These are phyloP conservation scores for Iberis pinnata DNA, from an alignment of 345 rosid species.

Conservation along the genomic window DNA sequence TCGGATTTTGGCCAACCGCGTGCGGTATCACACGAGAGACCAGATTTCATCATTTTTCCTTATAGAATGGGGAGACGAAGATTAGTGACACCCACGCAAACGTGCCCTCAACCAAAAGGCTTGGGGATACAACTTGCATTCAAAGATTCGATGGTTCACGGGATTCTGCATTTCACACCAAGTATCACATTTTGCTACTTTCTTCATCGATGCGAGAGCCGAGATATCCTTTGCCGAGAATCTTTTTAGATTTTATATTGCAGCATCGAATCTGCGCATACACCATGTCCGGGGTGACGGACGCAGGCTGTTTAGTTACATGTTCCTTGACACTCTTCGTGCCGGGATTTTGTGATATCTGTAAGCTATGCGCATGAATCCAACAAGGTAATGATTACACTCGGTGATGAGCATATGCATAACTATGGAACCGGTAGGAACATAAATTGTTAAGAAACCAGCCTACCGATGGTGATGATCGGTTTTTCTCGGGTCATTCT, in stretches of 20 bases:
- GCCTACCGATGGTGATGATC: neutral
- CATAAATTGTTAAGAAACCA: neutral
- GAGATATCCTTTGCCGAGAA: slow-evolving; percentile 14
- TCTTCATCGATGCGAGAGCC: slow-evolving; percentile 22
- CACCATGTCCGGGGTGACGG: neutral
- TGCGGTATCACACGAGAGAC: neutral
- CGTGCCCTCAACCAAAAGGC: neutral
- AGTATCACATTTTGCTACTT: neutral
- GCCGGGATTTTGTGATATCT: neutral
- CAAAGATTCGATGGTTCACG: neutral
- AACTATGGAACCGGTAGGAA: neutral
- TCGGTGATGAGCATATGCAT: neutral
- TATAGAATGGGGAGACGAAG: neutral
- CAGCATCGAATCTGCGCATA: neutral
- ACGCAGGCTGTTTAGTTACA: neutral
- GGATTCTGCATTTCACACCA: neutral
- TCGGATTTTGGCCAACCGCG: slow-evolving; percentile 1
- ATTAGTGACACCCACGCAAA: neutral
- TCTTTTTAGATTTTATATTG: neutral
- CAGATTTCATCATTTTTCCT: neutral
- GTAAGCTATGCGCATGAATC: neutral
- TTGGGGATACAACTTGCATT: neutral
- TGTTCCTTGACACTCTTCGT: neutral
- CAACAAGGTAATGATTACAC: neutral
- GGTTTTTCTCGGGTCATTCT: slow-evolving; percentile 8